A percentile compares a stretch with the other conserved stretches of the same genome.
These are phyloP conservation scores for Wickerhamomyces sp. DNA, from an alignment of 1,139 yeast genomes.

Conservation along the genomic window DNA sequence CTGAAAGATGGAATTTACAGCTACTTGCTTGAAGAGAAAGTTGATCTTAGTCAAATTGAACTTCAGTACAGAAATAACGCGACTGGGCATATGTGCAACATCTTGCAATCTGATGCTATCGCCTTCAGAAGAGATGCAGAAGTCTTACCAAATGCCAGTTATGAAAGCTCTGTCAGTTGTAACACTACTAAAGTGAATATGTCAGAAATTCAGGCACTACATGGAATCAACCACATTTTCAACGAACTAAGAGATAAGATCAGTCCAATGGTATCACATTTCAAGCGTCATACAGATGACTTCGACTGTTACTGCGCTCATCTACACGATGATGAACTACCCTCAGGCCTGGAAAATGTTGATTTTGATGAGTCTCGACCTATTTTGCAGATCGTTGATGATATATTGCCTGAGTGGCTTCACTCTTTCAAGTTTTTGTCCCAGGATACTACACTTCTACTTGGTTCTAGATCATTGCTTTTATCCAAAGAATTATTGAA, in stretches of 20 bases:
- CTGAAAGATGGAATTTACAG: slow-evolving; percentile 8
- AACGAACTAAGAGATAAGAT: slow-evolving; percentile 15
- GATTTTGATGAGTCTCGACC: not conserved
- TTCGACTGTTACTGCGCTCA: slow-evolving; percentile 1
- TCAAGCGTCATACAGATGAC: slow-evolving; percentile 1
- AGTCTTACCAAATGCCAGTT: slow-evolving; percentile 22
- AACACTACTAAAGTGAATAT: slow-evolving; percentile 24
- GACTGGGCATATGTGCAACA: slow-evolving; percentile 11
- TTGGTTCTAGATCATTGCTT: slow-evolving; percentile 61
- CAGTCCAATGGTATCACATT: slow-evolving; percentile 10
- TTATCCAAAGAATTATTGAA: slow-evolving; percentile 40
- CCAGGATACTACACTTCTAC: slow-evolving; percentile 28
- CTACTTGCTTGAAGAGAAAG: slow-evolving; percentile 13
- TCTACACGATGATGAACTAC: not conserved
- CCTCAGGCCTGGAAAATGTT: not conserved
- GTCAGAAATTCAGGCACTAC: slow-evolving; percentile 28
- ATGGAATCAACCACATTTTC: slow-evolving; percentile 25
- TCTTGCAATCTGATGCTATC: slow-evolving; percentile 23
- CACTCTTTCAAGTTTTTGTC: slow-evolving; percentile 7
- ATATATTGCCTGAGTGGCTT: slow-evolving; percentile 19
- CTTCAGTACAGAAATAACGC: slow-evolving; percentile 16
- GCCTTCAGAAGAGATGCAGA: slow-evolving; percentile 18
- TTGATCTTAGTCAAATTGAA: slow-evolving; percentile 14
- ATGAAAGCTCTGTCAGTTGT: slow-evolving; percentile 14
- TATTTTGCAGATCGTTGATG: slow-evolving; percentile 11